Conservation (phyloP, 495 filamentous ascomycete species). For the Aspergillus incahuasiensis region DNA sequence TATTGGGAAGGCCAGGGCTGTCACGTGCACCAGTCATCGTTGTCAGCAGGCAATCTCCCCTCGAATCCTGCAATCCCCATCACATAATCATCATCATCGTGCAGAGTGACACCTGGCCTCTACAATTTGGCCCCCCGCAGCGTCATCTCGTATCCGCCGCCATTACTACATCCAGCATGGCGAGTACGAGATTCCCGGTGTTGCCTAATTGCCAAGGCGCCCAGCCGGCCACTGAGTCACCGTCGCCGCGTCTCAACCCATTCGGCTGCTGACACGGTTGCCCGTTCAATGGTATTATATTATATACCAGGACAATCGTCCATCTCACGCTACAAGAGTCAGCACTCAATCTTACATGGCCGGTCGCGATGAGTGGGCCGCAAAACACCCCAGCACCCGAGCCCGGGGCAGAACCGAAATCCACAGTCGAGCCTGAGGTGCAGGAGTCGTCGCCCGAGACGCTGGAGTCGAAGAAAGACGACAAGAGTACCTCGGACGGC, state of each 20-base stretch:
- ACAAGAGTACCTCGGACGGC: neutral
- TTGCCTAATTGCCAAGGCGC: neutral
- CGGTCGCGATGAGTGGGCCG: neutral
- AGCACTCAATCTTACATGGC: neutral
- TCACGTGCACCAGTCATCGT: no score
- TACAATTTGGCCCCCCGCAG: no score
- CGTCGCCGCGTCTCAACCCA: no score
- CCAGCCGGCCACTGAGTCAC: neutral
- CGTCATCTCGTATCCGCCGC: neutral
- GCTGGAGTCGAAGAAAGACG: neutral
- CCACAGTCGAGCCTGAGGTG: no score
- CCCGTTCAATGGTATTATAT: neutral
- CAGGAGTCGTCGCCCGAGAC: neutral
- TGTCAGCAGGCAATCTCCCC: no score
- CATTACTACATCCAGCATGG: neutral
- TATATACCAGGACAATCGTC: neutral
- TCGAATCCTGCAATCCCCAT: no score
- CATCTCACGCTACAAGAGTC: neutral
- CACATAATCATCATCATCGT: no score
- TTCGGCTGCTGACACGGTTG: no score
- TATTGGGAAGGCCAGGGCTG: no score
- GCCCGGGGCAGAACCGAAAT: no score
- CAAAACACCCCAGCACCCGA: neutral
- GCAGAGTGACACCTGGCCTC: no score
- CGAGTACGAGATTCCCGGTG: neutral